A percentile compares a stretch with the other conserved stretches of the same genome.
Evolutionary conservation across 179 eudicot genomes (phyloP).

Genomic region (Nepenthes alata): DNA sequence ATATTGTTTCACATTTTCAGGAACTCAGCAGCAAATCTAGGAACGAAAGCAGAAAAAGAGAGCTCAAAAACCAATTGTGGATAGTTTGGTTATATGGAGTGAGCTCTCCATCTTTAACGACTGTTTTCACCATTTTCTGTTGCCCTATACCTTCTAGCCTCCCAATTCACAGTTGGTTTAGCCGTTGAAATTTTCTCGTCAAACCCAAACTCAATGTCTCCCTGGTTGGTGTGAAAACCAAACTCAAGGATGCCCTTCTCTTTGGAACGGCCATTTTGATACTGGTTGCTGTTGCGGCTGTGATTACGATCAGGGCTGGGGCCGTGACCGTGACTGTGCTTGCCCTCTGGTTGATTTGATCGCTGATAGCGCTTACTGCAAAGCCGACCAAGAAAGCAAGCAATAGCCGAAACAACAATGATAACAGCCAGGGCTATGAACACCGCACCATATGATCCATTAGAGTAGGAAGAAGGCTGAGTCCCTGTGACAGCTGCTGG

Average conservation of each 20-base stretch:
- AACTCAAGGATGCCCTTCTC: slow-evolving; percentile 23
- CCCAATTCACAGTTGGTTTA: slow-evolving; percentile 24
- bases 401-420: slow-evolving; percentile 44
- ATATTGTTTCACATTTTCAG: no score
- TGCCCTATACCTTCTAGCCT: neutral
- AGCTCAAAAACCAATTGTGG: no score
- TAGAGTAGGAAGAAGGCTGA: slow-evolving; percentile 27
- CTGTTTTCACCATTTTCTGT: no score
- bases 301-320: slow-evolving; percentile 9
- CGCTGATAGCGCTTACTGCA: slow-evolving; percentile 32
- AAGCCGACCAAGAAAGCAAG: slow-evolving; percentile 56
- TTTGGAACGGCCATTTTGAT: slow-evolving; percentile 13
- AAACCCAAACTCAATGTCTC: slow-evolving; percentile 54
- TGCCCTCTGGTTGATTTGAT: slow-evolving; percentile 25
- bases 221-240: slow-evolving; percentile 32
- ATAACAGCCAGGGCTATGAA: slow-evolving; percentile 70
- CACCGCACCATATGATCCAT: slow-evolving; percentile 61
- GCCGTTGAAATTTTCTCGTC: slow-evolving; percentile 26
- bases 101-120: no score
- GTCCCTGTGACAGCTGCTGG: slow-evolving; percentile 18
- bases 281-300: slow-evolving; percentile 1
- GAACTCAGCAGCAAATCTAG: no score
- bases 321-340: slow-evolving; percentile 8
- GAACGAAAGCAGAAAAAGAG: no score
- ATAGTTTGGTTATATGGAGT: no score